phyloP scores from a whole-genome alignment of 805 yeast genomes.

The Kuraishia piskuri region DNA sequence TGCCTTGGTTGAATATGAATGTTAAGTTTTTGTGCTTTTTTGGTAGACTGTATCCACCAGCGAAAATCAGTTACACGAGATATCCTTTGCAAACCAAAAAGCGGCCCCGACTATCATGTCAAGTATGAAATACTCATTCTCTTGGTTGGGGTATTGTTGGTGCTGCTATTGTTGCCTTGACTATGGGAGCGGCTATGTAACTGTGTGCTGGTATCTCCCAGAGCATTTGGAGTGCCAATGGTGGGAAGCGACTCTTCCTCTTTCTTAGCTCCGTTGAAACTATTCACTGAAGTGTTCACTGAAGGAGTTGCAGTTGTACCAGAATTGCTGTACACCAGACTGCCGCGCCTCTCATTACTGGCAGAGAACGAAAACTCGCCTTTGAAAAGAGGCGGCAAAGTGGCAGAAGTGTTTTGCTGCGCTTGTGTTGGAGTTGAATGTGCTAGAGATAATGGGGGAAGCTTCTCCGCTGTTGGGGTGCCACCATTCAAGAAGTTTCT shows the following conservation, averaged over 20 bases:
- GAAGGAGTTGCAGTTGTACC: not conserved
- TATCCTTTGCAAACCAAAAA: no score
- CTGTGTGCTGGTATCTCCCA: not conserved
- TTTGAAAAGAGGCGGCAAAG: slow-evolving; percentile 6
- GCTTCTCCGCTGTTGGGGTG: not conserved
- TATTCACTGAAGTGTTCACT: not conserved
- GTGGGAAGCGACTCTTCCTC: not conserved
- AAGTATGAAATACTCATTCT: not conserved
- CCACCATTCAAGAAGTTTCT: not conserved
- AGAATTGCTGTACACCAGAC: not conserved
- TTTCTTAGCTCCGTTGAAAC: not conserved
- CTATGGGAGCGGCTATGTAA: not conserved
- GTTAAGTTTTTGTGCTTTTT: no score
- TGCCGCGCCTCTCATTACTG: not conserved
- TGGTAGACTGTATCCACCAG: no score
- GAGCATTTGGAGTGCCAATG: not conserved
- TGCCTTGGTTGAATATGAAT: no score
- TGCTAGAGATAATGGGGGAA: not conserved
- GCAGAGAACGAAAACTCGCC: slow-evolving; percentile 8
- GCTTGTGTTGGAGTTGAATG: not conserved
- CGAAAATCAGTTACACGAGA: no score
- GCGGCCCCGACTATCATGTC: no score
- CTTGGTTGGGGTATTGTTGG: not conserved
- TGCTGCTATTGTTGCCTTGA: slow-evolving; percentile 2
- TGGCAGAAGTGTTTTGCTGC: not conserved